phyloP scores from a whole-genome alignment of 306 rosid genomes.

The Gleditsia sinensis region DNA sequence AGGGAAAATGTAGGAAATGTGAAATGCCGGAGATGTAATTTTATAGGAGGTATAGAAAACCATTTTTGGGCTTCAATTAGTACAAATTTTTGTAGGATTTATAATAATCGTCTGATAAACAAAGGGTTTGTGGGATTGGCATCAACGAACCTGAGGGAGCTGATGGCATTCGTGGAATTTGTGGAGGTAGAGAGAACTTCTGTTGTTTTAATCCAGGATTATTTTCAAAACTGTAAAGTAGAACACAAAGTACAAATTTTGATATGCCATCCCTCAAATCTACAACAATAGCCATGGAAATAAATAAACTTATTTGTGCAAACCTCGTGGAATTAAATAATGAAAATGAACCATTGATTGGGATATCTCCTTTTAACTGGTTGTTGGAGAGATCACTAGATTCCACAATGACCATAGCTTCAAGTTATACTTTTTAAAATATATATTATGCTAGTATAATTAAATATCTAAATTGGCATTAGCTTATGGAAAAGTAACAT shows the following conservation, averaged over 20 bases:
- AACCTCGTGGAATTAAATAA: constrained; percentile 85
- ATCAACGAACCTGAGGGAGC: constrained; percentile 49
- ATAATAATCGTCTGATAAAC: too few relatives aligned
- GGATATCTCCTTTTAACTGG: constrained; percentile 53
- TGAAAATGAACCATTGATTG: constrained; percentile 76
- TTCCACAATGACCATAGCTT: constrained; percentile 26
- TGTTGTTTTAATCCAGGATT: constrained; percentile 25
- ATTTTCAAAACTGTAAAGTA: constrained; percentile 61
- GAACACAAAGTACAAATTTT: constrained; percentile 19
- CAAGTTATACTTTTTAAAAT: constrained; percentile 32
- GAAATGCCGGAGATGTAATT: too few relatives aligned
- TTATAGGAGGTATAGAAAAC: too few relatives aligned
- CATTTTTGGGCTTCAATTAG: constrained; percentile 1
- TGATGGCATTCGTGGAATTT: constrained; percentile 38
- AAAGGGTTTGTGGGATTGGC: too few relatives aligned
- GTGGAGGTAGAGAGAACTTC: constrained; percentile 44
- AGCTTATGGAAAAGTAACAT: constrained; percentile 7
- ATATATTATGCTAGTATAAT: constrained; percentile 10
- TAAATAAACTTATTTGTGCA: constrained; percentile 10
- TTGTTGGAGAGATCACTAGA: constrained; percentile 88
- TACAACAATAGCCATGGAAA: constrained; percentile 15
- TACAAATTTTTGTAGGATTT: too few relatives aligned
- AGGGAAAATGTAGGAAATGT: too few relatives aligned
- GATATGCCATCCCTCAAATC: constrained; percentile 7
- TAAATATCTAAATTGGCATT: neutral